Conservation (phyloP, 116 monocot genomes). For the Papilionanthe hybrid region DNA sequence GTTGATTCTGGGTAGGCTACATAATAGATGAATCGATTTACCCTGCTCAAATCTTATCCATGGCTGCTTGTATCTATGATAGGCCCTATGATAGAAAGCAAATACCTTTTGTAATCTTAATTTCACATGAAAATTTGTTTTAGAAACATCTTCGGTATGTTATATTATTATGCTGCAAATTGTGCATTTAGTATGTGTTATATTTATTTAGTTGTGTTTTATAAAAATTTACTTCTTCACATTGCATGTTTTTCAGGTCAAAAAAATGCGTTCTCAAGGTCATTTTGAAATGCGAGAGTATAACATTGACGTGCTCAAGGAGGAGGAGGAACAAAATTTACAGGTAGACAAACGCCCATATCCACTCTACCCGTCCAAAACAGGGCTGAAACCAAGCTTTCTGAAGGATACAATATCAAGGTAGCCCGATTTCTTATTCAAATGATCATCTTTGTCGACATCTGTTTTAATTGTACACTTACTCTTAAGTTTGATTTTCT, state of each 20-base stretch:
- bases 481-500: not conserved
- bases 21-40: not conserved
- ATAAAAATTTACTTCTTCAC: not conserved
- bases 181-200: not conserved
- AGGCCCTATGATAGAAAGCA: not conserved
- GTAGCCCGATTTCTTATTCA: slow-evolving; percentile 26
- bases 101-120: not conserved
- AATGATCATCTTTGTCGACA: not conserved
- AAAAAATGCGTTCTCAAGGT: slow-evolving; percentile 42
- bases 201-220: not conserved
- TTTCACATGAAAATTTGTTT: not conserved
- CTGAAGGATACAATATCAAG: slow-evolving; percentile 67
- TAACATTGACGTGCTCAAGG: slow-evolving; percentile 59
- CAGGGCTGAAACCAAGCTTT: slow-evolving; percentile 57
- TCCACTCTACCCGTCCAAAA: slow-evolving; percentile 91
- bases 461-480: not conserved
- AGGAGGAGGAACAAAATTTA: slow-evolving; percentile 34
- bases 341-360: slow-evolving; percentile 56
- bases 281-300: slow-evolving; percentile 91
- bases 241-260: slow-evolving; percentile 39
- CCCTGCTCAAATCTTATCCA: not conserved
- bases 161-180: not conserved
- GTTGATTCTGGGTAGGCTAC: not conserved
- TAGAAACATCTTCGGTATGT: not conserved
- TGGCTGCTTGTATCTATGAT: not conserved